Evolutionary conservation across 352 stramenopile species (phyloP).

Genomic region (Thalassiosira pacifica): DNA sequence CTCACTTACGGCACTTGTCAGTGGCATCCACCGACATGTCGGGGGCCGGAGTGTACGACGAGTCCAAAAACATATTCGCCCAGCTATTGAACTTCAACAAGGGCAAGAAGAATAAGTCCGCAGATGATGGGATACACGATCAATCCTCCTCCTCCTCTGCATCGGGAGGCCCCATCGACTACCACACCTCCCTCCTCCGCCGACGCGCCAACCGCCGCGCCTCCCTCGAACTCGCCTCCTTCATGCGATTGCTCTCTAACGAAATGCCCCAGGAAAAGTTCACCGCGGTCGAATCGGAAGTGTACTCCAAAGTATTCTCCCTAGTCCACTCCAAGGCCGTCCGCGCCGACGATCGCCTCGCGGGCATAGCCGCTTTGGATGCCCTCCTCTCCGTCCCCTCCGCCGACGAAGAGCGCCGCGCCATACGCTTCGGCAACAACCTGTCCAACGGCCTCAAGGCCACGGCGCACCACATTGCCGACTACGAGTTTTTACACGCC

Average conservation of each 20-base stretch:
- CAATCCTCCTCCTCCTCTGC: background rate
- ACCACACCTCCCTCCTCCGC: slow-evolving; percentile 65
- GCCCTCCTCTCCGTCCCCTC: slow-evolving; percentile 74
- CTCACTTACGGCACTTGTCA: slow-evolving; percentile 81
- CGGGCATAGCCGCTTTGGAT: slow-evolving; percentile 82
- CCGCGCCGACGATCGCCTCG: slow-evolving; percentile 70
- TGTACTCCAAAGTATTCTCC: slow-evolving; percentile 83
- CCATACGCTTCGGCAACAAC: slow-evolving; percentile 86
- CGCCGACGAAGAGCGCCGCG: slow-evolving; percentile 83
- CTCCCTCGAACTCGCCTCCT: slow-evolving; percentile 76
- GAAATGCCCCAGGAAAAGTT: slow-evolving; percentile 87
- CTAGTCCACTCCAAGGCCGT: slow-evolving; percentile 75
- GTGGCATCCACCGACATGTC: slow-evolving; percentile 79
- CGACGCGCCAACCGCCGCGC: slow-evolving; percentile 73
- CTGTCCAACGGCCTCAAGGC: slow-evolving; percentile 74
- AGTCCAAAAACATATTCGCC: slow-evolving; percentile 60
- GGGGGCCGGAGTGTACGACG: slow-evolving; percentile 44
- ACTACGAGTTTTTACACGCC: slow-evolving; percentile 86
- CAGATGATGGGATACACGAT: background rate
- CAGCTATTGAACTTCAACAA: slow-evolving; percentile 34
- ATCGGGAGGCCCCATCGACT: slow-evolving; percentile 57
- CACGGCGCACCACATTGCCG: slow-evolving; percentile 41
- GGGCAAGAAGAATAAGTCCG: slow-evolving; percentile 7
- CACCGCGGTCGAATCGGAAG: slow-evolving; percentile 78
- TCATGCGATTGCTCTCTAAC: slow-evolving; percentile 78